These are phyloP conservation scores for Pseudopithomyces chartarum DNA, from an alignment of 2,329 filamentous ascomycete genomes.

Conservation along the genomic window DNA sequence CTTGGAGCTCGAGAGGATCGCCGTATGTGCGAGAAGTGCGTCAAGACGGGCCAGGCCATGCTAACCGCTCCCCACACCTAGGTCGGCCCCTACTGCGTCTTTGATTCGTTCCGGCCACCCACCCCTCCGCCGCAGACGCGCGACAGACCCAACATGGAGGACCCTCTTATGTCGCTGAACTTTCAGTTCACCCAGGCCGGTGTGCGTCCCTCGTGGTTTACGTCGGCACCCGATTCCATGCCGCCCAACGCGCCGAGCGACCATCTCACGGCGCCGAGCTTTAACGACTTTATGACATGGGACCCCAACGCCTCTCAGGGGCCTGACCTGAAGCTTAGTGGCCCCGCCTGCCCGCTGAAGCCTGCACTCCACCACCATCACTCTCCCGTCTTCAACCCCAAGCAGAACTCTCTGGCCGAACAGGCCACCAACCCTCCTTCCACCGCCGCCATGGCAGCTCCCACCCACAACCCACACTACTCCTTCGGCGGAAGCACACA, in stretches of 20 bases:
- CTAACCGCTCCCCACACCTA: slow-evolving; percentile 33
- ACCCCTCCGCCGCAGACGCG: slow-evolving; percentile 11
- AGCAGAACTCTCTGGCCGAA: slow-evolving; percentile 25
- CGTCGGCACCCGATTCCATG: slow-evolving; percentile 39
- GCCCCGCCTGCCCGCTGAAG: slow-evolving; percentile 33
- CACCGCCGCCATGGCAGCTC: slow-evolving; percentile 25
- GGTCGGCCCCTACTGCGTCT: slow-evolving; percentile 47
- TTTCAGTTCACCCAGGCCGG: slow-evolving; percentile 32
- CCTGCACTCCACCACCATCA: slow-evolving; percentile 34
- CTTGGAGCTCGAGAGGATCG: slow-evolving; percentile 45
- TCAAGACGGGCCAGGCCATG: slow-evolving; percentile 12
- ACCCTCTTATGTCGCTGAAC: slow-evolving; percentile 40
- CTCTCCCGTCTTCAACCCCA: slow-evolving; percentile 29
- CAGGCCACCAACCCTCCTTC: slow-evolving; percentile 27
- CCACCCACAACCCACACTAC: slow-evolving; percentile 29
- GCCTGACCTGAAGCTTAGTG: slow-evolving; percentile 30
- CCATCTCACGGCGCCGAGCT: slow-evolving; percentile 43
- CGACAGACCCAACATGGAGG: slow-evolving; percentile 34
- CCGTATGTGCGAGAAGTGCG: slow-evolving; percentile 37
- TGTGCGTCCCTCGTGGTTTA: slow-evolving; percentile 42
- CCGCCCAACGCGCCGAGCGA: slow-evolving; percentile 36
- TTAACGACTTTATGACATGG: slow-evolving; percentile 56
- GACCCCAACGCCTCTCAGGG: slow-evolving; percentile 47
- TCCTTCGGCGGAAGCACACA: slow-evolving; percentile 41
- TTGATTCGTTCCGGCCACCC: slow-evolving; percentile 40